Conservation (phyloP, 495 filamentous ascomycete genomes). For the Aspergillus haitiensis region DNA sequence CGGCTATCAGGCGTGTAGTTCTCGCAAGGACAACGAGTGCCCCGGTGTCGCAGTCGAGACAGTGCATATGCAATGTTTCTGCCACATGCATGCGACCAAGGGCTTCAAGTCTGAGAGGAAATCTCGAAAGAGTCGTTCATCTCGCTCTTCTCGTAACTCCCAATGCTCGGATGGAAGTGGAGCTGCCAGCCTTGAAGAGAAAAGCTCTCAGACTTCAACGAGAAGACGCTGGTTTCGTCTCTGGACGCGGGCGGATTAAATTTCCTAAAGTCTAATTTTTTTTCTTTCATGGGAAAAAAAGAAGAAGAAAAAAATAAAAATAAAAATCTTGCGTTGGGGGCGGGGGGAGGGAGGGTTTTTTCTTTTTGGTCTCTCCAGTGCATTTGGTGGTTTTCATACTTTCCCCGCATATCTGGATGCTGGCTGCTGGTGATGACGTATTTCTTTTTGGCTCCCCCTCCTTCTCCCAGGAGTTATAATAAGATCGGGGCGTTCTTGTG, state of each 20-base stretch:
- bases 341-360: too few species aligned
- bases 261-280: not conserved
- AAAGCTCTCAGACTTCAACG: constrained; percentile 23
- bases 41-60: constrained; percentile 40
- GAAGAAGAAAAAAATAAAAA: too few species aligned
- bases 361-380: too few species aligned
- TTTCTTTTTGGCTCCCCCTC: too few species aligned
- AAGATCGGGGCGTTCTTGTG: not conserved
- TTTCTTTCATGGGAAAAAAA: not conserved
- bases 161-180: constrained; percentile 5
- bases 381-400: too few species aligned
- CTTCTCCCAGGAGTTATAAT: too few species aligned
- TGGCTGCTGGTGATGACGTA: too few species aligned
- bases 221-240: constrained; percentile 41
- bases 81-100: constrained; percentile 42
- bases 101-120: constrained; percentile 42
- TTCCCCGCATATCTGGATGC: too few species aligned
- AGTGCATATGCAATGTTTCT: constrained; percentile 50
- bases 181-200: constrained; percentile 31
- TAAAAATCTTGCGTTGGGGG: too few species aligned
- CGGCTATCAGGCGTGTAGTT: constrained; percentile 34
- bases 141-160: constrained; percentile 7
- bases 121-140: constrained; percentile 27
- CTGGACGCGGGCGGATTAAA: constrained; percentile 27
- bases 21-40: constrained; percentile 34